Base-by-base conservation (phyloP, 1,139 yeast genomes). In the Nakaseomyces bracarensis region DNA sequence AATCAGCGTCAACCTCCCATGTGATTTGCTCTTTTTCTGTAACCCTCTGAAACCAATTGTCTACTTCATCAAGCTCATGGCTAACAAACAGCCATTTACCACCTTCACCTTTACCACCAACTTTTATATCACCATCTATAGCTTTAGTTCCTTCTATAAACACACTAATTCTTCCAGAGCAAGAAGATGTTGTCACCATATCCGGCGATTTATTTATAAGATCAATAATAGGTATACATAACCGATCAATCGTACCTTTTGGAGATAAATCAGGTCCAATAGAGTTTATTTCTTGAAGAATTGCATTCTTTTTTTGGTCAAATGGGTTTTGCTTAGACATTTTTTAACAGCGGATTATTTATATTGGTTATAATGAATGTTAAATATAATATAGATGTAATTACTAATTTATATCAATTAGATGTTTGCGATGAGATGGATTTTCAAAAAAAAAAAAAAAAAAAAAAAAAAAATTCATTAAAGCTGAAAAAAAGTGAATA, bases 21-120 rank as follows among this genome's bases (percentile, higher is more conserved):
- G 25, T 26, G 9, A 22, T 15, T 1, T 43, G 29, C 6, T 38
- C 43, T 4, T 29, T 31, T 5, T 33, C 39, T 2, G 31, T 44
- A 22, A 42, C 45, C n/a, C 43, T 41, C 7, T 63, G 53, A 59
- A 74, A 67, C 91, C 91, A 81, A 8, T 64, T 55, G 1, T 57
- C 51, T n/a, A 82, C 65, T 10, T 72, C 66, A 1, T 55, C 50
- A 1, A 72, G 67, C 37, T 79, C 77, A 57, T 85, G 96, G 0
- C 86, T 77, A 2, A 85, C 86, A 64, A 75, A 85, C n/a, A 84
- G 55, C 95, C 95, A 85, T 45, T 70, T 71, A 0, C 95, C 95
- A 39, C 86, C 84, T 43, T 77, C 74, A 2, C 95, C 95, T 55
- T 85, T 85, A n/a, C 93, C 84, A 1, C 94, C 93, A 10, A 81